phyloP scores from a whole-genome alignment of 148 eudicot genomes.

The Pouteria glomerata region DNA sequence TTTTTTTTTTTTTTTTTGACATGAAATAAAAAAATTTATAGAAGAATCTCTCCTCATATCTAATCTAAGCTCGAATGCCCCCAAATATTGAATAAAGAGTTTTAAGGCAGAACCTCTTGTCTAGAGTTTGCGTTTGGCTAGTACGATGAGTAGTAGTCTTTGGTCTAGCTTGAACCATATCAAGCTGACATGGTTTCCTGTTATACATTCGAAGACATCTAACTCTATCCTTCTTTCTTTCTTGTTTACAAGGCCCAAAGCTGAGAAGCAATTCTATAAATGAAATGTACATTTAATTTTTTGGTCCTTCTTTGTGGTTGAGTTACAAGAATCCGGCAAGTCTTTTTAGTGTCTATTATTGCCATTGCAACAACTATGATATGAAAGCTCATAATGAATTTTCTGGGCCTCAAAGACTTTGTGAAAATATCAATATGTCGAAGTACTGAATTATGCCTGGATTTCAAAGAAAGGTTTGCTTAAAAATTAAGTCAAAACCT shows the following conservation, averaged over 20 bases:
- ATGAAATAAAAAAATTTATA: no score
- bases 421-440: not conserved
- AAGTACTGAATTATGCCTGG: no score
- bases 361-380: not conserved
- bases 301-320: not conserved
- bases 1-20: no score
- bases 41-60: no score
- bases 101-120: no score
- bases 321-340: not conserved
- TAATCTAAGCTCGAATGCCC: no score
- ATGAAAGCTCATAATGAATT: not conserved
- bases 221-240: no score
- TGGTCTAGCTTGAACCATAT: not conserved
- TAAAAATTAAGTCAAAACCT: no score
- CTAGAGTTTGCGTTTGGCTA: not conserved
- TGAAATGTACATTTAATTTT: not conserved
- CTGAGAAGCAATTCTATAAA: not conserved
- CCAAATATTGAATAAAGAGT: no score
- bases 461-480: no score
- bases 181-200: not conserved
- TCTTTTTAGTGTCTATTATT: not conserved
- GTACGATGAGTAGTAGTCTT: not conserved
- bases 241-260: not conserved
- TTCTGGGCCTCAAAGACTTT: not conserved
- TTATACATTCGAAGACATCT: not conserved